Evolutionary conservation across 352 stramenopile genomes (phyloP), one percentile per base, ranked within the genome.

Genomic region (Aphanomyces invadans): DNA sequence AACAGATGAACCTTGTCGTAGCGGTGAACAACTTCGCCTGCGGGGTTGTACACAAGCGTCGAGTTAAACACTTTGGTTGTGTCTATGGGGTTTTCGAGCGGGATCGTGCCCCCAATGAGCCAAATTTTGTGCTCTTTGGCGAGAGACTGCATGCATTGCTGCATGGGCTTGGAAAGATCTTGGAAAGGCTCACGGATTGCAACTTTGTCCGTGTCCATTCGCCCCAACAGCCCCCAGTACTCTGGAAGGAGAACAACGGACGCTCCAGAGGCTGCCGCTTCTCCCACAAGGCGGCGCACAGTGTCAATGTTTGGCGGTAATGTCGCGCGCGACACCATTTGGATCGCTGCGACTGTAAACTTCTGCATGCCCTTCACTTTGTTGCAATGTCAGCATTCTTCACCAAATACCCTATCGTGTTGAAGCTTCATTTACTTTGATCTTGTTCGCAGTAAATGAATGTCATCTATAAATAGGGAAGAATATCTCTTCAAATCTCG

Each of bases 1-100:
- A 69, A 69, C 26, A 69, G 56, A 52, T 69, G 62, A 19, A 69
- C 46, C 32, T 69, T 69, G 51, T 62, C 39, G 62, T 69, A 69
- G 25, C 53, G 44, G 12, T 38, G 25, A 0, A 62, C 39, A 23
- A 69, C 46, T 11, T 69, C 56, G 29, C 62, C 62, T 1, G 15
- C 25, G 11, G 62, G 62, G 17, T 39, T 62, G 45, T 64, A 64
- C 39, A 69, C 48, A 28, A 69, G 56, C 12, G 39, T 60, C 31
- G 62, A 49, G 31, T 69, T 69, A 25, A 33, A 55, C 11, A 69
- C 62, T 45, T 69, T 69, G 55, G 55, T 64, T 11, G 55, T 28
- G 55, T 64, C 55, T 5, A 19, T 29, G 10, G 39, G 55, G 31
- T 28, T 51, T 23, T 64, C 55, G 17, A 64, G 39, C 36, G 55